A percentile compares a stretch with the other conserved stretches of the same genome.
Evolutionary conservation across 73 alveolate genomes (phyloP).

Genomic region (Paramecium pentaurelia): DNA sequence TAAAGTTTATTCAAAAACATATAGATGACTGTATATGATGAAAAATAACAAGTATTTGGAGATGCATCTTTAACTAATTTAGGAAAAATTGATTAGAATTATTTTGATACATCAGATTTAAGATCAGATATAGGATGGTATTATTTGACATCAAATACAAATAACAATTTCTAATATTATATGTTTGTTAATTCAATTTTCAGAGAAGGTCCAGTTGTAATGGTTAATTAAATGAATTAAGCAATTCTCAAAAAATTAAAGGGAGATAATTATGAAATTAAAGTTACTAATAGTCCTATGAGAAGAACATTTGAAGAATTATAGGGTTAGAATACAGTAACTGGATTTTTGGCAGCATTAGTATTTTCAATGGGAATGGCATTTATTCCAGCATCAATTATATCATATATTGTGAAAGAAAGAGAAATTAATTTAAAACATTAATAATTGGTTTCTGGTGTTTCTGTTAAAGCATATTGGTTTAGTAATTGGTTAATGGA

Average conservation of each 20-base stretch:
- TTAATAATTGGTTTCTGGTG: slow-evolving; percentile 89
- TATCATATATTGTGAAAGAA: slow-evolving; percentile 88
- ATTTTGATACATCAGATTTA: not conserved
- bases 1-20: not conserved
- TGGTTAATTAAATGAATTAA: slow-evolving; percentile 46
- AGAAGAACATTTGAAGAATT: slow-evolving; percentile 16
- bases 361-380: slow-evolving; percentile 92
- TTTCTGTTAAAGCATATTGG: slow-evolving; percentile 89
- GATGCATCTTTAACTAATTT: not conserved
- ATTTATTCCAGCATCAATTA: slow-evolving; percentile 90
- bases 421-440: slow-evolving; percentile 94
- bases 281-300: slow-evolving; percentile 12
- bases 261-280: not conserved
- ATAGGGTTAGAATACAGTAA: not conserved
- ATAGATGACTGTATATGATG: not conserved
- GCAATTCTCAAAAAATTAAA: slow-evolving; percentile 6
- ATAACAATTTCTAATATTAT: not conserved
- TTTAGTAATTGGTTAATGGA: slow-evolving; percentile 86
- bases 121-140: slow-evolving; percentile 41
- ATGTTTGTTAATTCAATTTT: slow-evolving; percentile 9
- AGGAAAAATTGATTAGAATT: not conserved
- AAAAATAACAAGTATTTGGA: not conserved
- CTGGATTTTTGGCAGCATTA: slow-evolving; percentile 70
- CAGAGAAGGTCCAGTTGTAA: slow-evolving; percentile 56
- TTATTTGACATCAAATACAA: not conserved